These are phyloP conservation scores for Petrea volubilis DNA, from an alignment of 257 asterid genomes.

Conservation along the genomic window DNA sequence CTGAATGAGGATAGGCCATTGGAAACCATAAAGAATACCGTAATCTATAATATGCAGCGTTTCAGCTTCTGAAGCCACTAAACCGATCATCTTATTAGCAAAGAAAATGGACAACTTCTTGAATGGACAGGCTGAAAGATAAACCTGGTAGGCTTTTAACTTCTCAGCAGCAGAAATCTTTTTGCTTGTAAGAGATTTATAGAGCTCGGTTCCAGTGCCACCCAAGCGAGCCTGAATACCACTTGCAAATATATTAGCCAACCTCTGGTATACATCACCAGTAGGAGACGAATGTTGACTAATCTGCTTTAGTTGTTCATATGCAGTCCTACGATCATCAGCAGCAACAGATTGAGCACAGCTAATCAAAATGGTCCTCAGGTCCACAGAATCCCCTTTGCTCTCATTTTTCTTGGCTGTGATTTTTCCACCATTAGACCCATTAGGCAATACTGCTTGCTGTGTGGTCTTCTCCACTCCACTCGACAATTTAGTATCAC, in stretches of 20 bases:
- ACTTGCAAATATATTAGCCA: constrained; percentile 66
- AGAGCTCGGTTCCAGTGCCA: constrained; percentile 74
- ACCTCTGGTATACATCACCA: constrained; percentile 78
- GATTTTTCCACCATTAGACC: constrained; percentile 39
- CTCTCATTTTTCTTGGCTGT: constrained; percentile 47
- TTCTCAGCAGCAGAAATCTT: constrained; percentile 71
- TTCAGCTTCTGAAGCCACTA: constrained; percentile 45
- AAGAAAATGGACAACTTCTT: constrained; percentile 61
- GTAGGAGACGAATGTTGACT: constrained; percentile 62
- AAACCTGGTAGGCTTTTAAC: constrained; percentile 80
- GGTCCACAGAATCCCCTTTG: constrained; percentile 61
- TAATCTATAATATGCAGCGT: constrained; percentile 78
- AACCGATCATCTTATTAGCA: constrained; percentile 60
- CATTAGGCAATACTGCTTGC: constrained; percentile 33
- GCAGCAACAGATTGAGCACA: constrained; percentile 87
- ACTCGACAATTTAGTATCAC: constrained; percentile 9
- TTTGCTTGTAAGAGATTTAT: constrained; percentile 57
- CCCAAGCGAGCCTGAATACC: constrained; percentile 89
- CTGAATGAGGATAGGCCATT: constrained; percentile 87
- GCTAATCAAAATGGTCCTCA: constrained; percentile 66
- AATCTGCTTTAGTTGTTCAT: constrained; percentile 71
- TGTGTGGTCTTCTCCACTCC: constrained; percentile 18
- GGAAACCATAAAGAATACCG: constrained; percentile 84
- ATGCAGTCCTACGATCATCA: constrained; percentile 71
- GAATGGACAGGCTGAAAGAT: constrained; percentile 74